Conservation (phyloP, 192 early-diverging fungal genomes). For the Podila minutissima region DNA sequence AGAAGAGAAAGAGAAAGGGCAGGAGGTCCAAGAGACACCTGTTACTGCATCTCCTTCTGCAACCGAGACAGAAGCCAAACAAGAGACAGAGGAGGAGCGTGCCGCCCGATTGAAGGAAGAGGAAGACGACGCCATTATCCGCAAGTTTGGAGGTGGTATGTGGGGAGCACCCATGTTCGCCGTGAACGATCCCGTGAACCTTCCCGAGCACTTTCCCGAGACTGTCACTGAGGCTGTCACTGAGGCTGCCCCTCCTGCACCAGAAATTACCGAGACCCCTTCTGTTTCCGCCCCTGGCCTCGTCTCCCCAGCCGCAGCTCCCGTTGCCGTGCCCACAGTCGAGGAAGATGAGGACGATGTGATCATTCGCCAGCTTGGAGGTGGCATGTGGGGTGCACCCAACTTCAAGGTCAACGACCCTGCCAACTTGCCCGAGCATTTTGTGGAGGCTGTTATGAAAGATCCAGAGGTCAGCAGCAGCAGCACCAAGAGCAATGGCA, state of each 20-base stretch:
- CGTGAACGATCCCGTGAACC: constrained; percentile 19
- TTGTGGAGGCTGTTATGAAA: constrained; percentile 3
- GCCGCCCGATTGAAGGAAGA: constrained; percentile 13
- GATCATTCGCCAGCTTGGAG: constrained; percentile 25
- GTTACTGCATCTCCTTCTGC: background rate
- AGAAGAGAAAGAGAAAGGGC: no score
- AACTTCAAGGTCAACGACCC: constrained; percentile 39
- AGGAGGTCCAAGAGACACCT: no score
- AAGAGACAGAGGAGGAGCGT: no score
- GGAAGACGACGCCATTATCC: constrained; percentile 39
- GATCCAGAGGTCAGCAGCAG: background rate
- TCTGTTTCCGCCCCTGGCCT: background rate
- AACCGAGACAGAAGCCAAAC: background rate
- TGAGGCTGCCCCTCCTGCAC: background rate
- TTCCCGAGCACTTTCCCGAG: constrained; percentile 36
- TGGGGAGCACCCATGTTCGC: constrained; percentile 37
- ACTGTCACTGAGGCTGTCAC: background rate
- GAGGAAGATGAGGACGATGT: constrained; percentile 41
- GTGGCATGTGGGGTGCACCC: constrained; percentile 38
- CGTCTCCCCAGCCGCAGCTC: background rate
- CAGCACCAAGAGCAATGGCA: background rate
- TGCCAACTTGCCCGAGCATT: constrained; percentile 15
- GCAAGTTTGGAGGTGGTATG: constrained; percentile 20
- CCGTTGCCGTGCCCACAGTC: background rate
- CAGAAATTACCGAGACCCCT: background rate